These are phyloP conservation scores for Malus fusca DNA, from an alignment of 306 rosid species.

Conservation along the genomic window DNA sequence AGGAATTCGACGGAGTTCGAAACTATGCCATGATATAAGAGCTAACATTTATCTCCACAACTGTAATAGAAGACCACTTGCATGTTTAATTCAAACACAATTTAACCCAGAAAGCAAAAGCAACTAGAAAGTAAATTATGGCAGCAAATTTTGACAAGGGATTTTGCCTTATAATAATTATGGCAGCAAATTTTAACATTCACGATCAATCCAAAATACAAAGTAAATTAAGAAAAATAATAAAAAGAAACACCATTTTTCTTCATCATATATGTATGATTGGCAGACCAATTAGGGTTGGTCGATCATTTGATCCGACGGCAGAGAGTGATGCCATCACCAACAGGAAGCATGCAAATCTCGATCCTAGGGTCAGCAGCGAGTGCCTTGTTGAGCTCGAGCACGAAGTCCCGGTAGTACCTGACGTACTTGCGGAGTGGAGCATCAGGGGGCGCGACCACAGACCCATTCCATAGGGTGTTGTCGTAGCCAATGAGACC, in stretches of 20 bases:
- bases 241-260: neutral
- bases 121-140: neutral
- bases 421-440: slow-evolving; percentile 78
- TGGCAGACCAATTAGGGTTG: neutral
- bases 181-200: neutral
- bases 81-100: neutral
- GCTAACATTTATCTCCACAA: no score
- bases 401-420: slow-evolving; percentile 76
- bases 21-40: no score
- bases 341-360: slow-evolving; percentile 81
- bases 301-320: slow-evolving; percentile 53
- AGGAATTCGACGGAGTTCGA: no score
- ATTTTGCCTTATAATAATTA: neutral
- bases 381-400: slow-evolving; percentile 80
- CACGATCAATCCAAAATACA: neutral
- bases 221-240: neutral
- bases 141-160: neutral
- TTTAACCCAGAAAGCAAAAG: neutral
- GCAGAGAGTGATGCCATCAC: slow-evolving; percentile 87
- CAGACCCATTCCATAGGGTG: slow-evolving; percentile 90
- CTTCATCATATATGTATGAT: neutral
- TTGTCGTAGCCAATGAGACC: slow-evolving; percentile 90
- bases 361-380: slow-evolving; percentile 86
- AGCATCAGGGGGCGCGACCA: slow-evolving; percentile 84
- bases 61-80: no score